A percentile compares a stretch with the other conserved stretches of the same genome.
Conservation (phyloP, 495 filamentous ascomycete genomes). For the Xylaria longipes region DNA sequence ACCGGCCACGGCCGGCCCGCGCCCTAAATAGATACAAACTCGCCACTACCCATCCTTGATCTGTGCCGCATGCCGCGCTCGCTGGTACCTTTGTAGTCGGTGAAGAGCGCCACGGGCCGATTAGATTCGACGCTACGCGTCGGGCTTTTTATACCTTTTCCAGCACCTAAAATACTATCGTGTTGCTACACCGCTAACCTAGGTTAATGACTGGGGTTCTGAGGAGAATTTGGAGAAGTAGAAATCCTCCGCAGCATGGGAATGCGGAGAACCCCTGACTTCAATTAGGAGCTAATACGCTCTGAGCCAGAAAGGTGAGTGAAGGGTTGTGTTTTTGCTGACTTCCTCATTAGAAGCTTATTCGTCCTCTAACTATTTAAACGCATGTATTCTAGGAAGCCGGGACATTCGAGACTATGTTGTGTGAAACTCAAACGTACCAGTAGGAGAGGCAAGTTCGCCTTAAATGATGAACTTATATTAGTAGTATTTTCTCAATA, state of each 20-base stretch:
- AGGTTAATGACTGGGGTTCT: constrained; percentile 2
- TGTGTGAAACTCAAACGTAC: background rate
- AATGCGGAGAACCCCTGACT: constrained; percentile 14
- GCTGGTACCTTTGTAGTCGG: background rate
- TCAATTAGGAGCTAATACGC: background rate
- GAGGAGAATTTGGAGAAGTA: constrained; percentile 11
- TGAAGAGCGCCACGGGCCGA: constrained; percentile 7
- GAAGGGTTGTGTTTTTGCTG: background rate
- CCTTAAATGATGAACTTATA: background rate
- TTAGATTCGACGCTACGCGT: background rate
- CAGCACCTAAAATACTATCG: background rate
- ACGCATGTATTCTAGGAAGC: background rate
- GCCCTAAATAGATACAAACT: background rate
- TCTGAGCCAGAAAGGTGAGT: background rate
- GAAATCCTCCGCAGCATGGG: background rate
- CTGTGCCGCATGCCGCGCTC: background rate
- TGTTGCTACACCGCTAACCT: background rate
- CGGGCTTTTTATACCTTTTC: background rate
- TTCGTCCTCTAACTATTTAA: background rate
- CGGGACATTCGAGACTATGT: background rate
- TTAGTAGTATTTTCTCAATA: background rate
- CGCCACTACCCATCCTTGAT: background rate
- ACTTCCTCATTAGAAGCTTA: background rate
- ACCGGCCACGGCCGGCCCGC: background rate
- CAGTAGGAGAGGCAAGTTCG: background rate